phyloP scores from a whole-genome alignment of 495 filamentous ascomycete genomes.

The Penicillium simplicissimum region DNA sequence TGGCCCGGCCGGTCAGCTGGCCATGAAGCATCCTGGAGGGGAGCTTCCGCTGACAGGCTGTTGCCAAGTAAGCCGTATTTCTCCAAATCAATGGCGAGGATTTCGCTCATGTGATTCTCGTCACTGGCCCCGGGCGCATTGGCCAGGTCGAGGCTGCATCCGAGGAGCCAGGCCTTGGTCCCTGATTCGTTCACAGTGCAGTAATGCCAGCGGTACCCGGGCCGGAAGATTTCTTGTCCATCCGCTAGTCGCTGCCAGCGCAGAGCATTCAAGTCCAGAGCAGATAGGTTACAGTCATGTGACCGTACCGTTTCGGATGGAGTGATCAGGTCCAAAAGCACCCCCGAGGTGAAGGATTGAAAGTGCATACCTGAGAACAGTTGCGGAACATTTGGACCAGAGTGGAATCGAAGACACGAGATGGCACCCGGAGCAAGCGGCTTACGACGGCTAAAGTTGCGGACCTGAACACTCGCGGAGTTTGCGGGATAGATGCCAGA shows the following conservation, averaged over 20 bases:
- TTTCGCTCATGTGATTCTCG: slow-evolving; percentile 91
- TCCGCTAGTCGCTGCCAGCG: slow-evolving; percentile 94
- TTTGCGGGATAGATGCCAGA: slow-evolving; percentile 83
- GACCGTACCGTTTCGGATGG: slow-evolving; percentile 80
- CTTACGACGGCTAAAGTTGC: slow-evolving; percentile 67
- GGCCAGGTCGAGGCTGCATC: slow-evolving; percentile 71
- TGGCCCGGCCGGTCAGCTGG: slow-evolving; percentile 49
- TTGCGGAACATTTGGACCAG: slow-evolving; percentile 82
- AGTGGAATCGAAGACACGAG: slow-evolving; percentile 83
- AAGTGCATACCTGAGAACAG: slow-evolving; percentile 90
- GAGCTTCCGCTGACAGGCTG: slow-evolving; percentile 60
- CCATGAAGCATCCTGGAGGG: slow-evolving; percentile 56
- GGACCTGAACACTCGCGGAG: slow-evolving; percentile 81
- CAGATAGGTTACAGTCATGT: slow-evolving; percentile 86
- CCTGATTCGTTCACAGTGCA: slow-evolving; percentile 90
- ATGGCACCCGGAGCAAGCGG: slow-evolving; percentile 84
- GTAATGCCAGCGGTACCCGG: slow-evolving; percentile 93
- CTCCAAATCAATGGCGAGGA: slow-evolving; percentile 85
- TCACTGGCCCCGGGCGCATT: slow-evolving; percentile 53
- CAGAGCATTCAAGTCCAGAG: slow-evolving; percentile 79
- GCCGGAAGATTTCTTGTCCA: slow-evolving; percentile 85
- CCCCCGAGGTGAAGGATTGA: slow-evolving; percentile 90
- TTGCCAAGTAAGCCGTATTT: slow-evolving; percentile 87
- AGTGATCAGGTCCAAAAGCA: slow-evolving; percentile 89
- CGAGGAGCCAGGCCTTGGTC: slow-evolving; percentile 95